Percentiles rank a stretch among this genome's conserved stretches.
Conservation (phyloP, 768 basidiomycete genomes). For the Serendipita vermifera region DNA sequence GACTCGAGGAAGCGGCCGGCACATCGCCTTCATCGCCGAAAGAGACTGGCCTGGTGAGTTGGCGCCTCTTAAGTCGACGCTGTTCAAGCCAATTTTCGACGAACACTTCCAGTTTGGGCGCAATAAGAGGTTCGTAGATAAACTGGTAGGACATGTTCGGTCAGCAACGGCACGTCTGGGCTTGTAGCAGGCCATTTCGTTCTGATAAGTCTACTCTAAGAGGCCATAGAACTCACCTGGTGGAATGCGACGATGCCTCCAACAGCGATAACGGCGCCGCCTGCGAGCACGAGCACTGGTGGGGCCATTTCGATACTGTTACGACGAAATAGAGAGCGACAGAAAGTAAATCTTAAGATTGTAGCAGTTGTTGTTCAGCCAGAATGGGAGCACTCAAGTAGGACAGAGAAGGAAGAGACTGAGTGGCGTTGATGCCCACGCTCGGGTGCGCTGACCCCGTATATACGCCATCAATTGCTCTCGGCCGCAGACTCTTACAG, state of each 20-base stretch:
- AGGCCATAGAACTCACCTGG: conserved; percentile 33
- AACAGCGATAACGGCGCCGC: conserved; percentile 37
- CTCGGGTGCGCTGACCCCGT: too few species aligned
- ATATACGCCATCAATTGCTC: too few species aligned
- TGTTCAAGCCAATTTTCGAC: conserved; percentile 24
- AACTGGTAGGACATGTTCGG: conserved; percentile 29
- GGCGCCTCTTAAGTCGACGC: conserved; percentile 19
- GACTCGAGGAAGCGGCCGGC: conserved; percentile 15
- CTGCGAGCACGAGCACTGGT: conserved; percentile 36
- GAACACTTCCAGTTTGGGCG: conserved; percentile 42
- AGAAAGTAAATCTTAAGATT: not conserved
- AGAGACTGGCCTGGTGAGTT: not conserved
- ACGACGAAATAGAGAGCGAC: not conserved
- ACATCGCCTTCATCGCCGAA: conserved; percentile 20
- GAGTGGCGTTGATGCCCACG: too few species aligned
- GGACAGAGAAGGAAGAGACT: too few species aligned
- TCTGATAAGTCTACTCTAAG: conserved; percentile 17
- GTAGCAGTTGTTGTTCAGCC: too few species aligned
- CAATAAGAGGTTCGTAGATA: conserved; percentile 58
- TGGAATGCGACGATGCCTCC: conserved; percentile 45
- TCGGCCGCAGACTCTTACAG: too few species aligned
- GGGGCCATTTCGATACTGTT: conserved; percentile 16
- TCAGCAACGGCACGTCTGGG: too few species aligned
- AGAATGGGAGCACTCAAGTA: too few species aligned
- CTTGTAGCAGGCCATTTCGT: conserved; percentile 14